Evolutionary conservation across 768 basidiomycete species (phyloP).

Genomic region (Hygrocybe punicea): DNA sequence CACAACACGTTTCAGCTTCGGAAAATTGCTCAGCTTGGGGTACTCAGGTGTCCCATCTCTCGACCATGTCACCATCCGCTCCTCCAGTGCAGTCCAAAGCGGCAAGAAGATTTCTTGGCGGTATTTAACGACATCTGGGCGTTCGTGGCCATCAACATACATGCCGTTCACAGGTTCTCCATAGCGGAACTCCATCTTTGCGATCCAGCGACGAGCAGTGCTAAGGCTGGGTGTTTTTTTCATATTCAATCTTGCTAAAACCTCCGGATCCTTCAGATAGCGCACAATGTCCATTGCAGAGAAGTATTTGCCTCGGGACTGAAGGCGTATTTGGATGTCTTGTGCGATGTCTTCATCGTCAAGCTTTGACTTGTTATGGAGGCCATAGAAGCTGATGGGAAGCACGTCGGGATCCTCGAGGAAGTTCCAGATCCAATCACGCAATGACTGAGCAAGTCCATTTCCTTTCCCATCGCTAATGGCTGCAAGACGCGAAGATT

Average conservation of each 20-base stretch:
- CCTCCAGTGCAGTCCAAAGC: slow-evolving; percentile 5
- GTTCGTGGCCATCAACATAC: slow-evolving; percentile 8
- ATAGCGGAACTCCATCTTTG: slow-evolving; percentile 29
- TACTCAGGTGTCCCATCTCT: slow-evolving; percentile 7
- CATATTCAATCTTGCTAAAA: slow-evolving; percentile 10
- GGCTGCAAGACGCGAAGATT: not conserved
- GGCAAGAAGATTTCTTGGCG: slow-evolving; percentile 7
- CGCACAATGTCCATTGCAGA: slow-evolving; percentile 14
- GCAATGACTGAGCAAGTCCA: not conserved
- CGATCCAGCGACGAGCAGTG: slow-evolving; percentile 19
- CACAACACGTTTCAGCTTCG: slow-evolving; percentile 3
- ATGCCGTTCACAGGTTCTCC: slow-evolving; percentile 11
- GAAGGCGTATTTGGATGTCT: slow-evolving; percentile 12
- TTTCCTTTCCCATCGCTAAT: not conserved
- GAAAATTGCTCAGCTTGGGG: slow-evolving; percentile 9
- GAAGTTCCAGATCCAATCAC: slow-evolving; percentile 7
- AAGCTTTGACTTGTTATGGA: slow-evolving; percentile 2
- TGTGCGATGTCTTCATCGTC: slow-evolving; percentile 15
- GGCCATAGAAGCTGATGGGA: slow-evolving; percentile 1
- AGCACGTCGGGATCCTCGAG: slow-evolving; percentile 4
- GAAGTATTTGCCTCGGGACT: slow-evolving; percentile 12
- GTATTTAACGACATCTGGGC: slow-evolving; percentile 13
- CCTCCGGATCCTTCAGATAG: slow-evolving; percentile 11
- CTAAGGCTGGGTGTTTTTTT: slow-evolving; percentile 16
- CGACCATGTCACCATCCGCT: slow-evolving; percentile 7